A percentile compares a stretch with the other conserved stretches of the same genome.
Evolutionary conservation across 352 stramenopile species (phyloP).

Genomic region (Globisporangium ultimum): DNA sequence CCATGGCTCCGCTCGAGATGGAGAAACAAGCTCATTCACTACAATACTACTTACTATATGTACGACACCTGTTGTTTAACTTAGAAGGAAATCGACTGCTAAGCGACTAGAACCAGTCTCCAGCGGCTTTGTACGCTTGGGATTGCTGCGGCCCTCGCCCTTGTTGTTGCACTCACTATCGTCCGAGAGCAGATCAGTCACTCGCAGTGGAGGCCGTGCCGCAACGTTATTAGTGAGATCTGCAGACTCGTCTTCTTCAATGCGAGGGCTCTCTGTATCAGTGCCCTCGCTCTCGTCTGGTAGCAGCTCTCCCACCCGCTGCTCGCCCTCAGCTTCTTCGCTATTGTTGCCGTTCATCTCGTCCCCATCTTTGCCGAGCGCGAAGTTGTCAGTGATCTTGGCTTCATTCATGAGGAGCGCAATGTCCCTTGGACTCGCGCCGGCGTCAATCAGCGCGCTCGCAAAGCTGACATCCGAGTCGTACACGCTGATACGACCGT

Average conservation of each 20-base stretch:
- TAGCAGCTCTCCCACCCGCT: not conserved
- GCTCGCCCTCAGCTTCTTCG: not conserved
- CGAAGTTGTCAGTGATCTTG: conserved; percentile 21
- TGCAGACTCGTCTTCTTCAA: no score
- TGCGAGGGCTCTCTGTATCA: no score
- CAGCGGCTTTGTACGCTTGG: not conserved
- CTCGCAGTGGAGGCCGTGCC: not conserved
- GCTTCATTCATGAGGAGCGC: conserved; percentile 46
- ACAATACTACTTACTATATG: no score
- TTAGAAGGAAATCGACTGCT: conserved; percentile 2
- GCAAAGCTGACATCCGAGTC: conserved; percentile 61
- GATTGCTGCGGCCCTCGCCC: not conserved
- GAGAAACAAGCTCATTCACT: no score
- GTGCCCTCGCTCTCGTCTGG: no score
- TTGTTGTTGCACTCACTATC: not conserved
- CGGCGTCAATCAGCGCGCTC: conserved; percentile 35
- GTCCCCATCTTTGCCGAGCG: conserved; percentile 7
- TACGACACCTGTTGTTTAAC: not conserved
- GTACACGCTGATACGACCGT: conserved; percentile 47
- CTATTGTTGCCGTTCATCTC: not conserved
- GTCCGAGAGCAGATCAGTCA: conserved; percentile 7
- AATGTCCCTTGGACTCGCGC: conserved; percentile 40
- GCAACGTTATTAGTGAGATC: no score
- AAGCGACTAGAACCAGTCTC: not conserved
- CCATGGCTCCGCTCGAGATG: no score